Conservation (phyloP, 2,329 filamentous ascomycete genomes). For the Metarhizium anisopliae region DNA sequence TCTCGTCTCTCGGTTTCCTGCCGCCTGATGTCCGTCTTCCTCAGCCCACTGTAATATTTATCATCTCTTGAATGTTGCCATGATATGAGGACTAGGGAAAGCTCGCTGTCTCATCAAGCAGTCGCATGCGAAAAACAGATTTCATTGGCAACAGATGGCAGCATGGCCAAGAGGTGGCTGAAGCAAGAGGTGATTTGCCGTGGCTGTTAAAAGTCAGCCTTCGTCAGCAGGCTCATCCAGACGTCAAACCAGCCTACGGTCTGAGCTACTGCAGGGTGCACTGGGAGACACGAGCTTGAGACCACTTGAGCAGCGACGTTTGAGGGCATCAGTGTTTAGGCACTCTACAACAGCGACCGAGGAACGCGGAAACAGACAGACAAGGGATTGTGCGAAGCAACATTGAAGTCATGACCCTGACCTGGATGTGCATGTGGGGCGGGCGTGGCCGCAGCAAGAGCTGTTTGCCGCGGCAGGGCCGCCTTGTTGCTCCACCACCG, state of each 20-base stretch:
- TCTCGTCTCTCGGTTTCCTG: not conserved
- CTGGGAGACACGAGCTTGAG: not conserved
- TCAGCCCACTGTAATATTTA: not conserved
- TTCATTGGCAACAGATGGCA: not conserved
- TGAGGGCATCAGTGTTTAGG: not conserved
- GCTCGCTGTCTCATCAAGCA: not conserved
- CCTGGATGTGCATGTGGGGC: not conserved
- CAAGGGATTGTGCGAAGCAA: not conserved
- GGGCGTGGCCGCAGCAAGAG: slow-evolving; percentile 14
- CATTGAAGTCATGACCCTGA: not conserved
- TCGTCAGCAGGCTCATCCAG: not conserved
- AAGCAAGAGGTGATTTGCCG: not conserved
- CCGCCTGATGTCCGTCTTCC: not conserved
- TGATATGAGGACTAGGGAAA: not conserved
- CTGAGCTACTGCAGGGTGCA: not conserved
- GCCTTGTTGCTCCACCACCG: not conserved
- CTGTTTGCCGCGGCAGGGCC: slow-evolving; percentile 12
- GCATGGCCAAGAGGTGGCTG: not conserved
- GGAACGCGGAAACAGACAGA: not conserved
- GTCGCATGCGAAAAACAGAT: not conserved
- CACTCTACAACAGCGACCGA: not conserved
- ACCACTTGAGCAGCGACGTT: not conserved
- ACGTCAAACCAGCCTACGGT: not conserved
- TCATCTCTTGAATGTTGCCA: too few species aligned
- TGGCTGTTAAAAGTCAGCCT: not conserved